phyloP scores from a whole-genome alignment of 371 early-diverging fungal genomes.

The Rhizopus sp. region DNA sequence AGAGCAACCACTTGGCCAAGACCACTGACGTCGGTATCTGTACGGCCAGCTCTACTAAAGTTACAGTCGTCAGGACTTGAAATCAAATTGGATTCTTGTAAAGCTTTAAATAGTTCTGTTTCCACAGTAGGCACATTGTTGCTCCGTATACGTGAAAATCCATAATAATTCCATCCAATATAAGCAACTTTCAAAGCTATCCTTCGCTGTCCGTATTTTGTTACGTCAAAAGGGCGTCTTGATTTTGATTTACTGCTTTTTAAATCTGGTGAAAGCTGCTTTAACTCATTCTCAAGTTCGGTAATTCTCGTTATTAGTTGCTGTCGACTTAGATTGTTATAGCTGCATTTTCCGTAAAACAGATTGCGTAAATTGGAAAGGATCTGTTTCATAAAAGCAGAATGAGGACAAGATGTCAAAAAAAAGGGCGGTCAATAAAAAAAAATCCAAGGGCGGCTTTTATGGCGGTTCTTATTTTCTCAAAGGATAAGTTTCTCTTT shows the following conservation, averaged over 20 bases:
- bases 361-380: neutral
- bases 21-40: constrained; percentile 95
- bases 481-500: no score
- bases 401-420: neutral
- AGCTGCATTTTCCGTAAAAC: neutral
- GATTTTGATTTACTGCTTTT: neutral
- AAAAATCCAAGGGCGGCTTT: no score
- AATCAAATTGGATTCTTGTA: constrained; percentile 75
- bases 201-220: constrained; percentile 70
- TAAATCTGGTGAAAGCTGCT: neutral
- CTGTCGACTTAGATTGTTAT: constrained; percentile 6
- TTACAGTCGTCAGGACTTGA: constrained; percentile 54
- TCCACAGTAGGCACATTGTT: constrained; percentile 76
- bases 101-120: constrained; percentile 77
- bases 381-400: neutral
- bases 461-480: no score
- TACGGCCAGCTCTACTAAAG: constrained; percentile 88
- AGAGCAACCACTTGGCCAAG: constrained; percentile 90
- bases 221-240: constrained; percentile 75
- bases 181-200: constrained; percentile 91
- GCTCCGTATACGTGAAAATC: constrained; percentile 75
- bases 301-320: constrained; percentile 16
- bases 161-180: constrained; percentile 91
- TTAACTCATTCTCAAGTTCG: constrained; percentile 11
- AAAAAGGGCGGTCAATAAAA: no score